Evolutionary conservation across 2,329 filamentous ascomycete species (phyloP).

Genomic region (Sclerotinia glacialis): DNA sequence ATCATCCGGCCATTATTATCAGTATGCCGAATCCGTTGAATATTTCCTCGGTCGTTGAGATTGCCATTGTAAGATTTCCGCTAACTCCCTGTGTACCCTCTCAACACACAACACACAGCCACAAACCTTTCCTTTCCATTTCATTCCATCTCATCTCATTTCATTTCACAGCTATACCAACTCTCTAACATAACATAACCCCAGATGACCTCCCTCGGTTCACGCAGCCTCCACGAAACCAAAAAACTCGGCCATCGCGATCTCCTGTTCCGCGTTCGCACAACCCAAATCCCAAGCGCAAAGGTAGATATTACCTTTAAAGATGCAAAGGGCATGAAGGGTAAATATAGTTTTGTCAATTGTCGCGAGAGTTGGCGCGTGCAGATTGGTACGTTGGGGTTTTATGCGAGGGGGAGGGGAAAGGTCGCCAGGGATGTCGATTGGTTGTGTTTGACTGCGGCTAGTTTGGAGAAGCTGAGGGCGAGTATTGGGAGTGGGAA

Average conservation of each 20-base stretch:
- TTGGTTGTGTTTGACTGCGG: conserved; percentile 2
- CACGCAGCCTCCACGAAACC: conserved; percentile 15
- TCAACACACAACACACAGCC: too few species aligned
- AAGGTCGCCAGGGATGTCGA: background rate
- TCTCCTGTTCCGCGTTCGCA: background rate
- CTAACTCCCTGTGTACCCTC: background rate
- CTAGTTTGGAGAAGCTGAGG: conserved; percentile 15
- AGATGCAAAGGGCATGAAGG: background rate
- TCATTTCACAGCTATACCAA: too few species aligned
- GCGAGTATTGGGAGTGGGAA: background rate
- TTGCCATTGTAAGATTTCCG: conserved; percentile 12
- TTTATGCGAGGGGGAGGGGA: background rate
- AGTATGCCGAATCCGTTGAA: background rate
- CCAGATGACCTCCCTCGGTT: conserved; percentile 18
- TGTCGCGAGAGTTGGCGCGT: background rate
- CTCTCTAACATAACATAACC: too few species aligned
- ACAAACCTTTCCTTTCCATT: too few species aligned
- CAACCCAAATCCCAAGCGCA: background rate
- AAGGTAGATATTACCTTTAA: conserved; percentile 20
- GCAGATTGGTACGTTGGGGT: conserved; percentile 15
- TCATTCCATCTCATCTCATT: too few species aligned
- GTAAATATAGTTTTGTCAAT: conserved; percentile 21
- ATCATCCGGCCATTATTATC: conserved; percentile 17
- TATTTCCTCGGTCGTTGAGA: background rate
- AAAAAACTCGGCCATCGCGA: background rate